Conservation (phyloP, 352 stramenopile species). For the Pythium sp. region DNA sequence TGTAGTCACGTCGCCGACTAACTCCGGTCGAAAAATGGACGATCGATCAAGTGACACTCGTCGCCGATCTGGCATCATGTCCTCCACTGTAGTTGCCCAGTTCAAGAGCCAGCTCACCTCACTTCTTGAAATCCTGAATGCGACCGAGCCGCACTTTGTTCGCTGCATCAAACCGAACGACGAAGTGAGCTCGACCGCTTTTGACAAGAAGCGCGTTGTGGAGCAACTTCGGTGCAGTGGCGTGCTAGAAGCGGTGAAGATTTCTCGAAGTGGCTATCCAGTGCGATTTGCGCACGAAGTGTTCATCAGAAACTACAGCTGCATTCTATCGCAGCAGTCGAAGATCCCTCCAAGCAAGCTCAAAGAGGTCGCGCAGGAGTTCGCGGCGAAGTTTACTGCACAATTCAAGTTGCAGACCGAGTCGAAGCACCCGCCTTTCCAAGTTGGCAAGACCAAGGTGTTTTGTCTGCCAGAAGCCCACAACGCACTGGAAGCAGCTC, state of each 20-base stretch:
- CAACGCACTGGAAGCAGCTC: constrained; percentile 56
- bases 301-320: constrained; percentile 88
- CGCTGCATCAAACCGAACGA: constrained; percentile 91
- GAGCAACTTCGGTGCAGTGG: constrained; percentile 87
- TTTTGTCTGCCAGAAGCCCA: constrained; percentile 74
- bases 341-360: constrained; percentile 37
- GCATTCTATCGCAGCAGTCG: constrained; percentile 52
- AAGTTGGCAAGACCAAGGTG: constrained; percentile 82
- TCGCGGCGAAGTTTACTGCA: constrained; percentile 40
- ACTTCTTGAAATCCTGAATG: constrained; percentile 93
- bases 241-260: constrained; percentile 87
- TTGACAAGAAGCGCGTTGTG: constrained; percentile 67
- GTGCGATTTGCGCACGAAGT: constrained; percentile 93
- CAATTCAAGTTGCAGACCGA: constrained; percentile 38
- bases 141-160: constrained; percentile 92
- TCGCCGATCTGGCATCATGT: constrained; percentile 76
- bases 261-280: constrained; percentile 88
- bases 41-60: constrained; percentile 33
- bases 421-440: constrained; percentile 58
- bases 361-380: constrained; percentile 45
- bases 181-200: constrained; percentile 44
- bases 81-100: constrained; percentile 84
- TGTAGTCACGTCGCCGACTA: constrained; percentile 17
- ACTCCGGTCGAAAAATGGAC: constrained; percentile 14
- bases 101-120: constrained; percentile 93